A percentile compares a stretch with the other conserved stretches of the same genome.
Evolutionary conservation across 2,329 filamentous ascomycete species (phyloP).

Genomic region (Nemania abortiva): DNA sequence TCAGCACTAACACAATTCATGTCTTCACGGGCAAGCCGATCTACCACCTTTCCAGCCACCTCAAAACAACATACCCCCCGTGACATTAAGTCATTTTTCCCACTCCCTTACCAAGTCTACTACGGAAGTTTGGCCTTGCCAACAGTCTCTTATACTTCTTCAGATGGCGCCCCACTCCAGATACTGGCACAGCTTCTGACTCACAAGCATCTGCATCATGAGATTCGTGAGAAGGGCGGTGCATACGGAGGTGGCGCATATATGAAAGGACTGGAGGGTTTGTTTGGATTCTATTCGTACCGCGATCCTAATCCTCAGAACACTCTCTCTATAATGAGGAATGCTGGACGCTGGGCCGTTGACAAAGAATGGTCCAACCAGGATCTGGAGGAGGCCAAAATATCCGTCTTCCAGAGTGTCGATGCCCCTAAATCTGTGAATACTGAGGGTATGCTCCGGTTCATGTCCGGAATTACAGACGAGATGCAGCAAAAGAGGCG

Average conservation of each 20-base stretch:
- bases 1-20: constrained; percentile 79
- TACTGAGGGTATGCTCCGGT: constrained; percentile 86
- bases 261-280: constrained; percentile 79
- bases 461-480: constrained; percentile 85
- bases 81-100: constrained; percentile 85
- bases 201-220: constrained; percentile 95
- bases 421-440: constrained; percentile 91
- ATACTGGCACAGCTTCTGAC: constrained; percentile 92
- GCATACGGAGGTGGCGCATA: constrained; percentile 95
- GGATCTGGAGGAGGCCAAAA: constrained; percentile 95
- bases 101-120: constrained; percentile 96
- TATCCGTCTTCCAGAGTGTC: constrained; percentile 90
- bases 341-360: constrained; percentile 84
- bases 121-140: constrained; percentile 87
- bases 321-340: constrained; percentile 84
- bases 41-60: constrained; percentile 54
- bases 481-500: constrained; percentile 89
- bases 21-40: constrained; percentile 63
- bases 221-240: constrained; percentile 97
- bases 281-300: constrained; percentile 97
- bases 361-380: constrained; percentile 84
- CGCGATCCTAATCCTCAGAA: constrained; percentile 95
- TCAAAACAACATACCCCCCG: constrained; percentile 54
- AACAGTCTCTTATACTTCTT: constrained; percentile 84
- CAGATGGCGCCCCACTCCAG: constrained; percentile 82